Conservation (phyloP, 2,329 filamentous ascomycete species). For the Sordariomycetes sp. region DNA sequence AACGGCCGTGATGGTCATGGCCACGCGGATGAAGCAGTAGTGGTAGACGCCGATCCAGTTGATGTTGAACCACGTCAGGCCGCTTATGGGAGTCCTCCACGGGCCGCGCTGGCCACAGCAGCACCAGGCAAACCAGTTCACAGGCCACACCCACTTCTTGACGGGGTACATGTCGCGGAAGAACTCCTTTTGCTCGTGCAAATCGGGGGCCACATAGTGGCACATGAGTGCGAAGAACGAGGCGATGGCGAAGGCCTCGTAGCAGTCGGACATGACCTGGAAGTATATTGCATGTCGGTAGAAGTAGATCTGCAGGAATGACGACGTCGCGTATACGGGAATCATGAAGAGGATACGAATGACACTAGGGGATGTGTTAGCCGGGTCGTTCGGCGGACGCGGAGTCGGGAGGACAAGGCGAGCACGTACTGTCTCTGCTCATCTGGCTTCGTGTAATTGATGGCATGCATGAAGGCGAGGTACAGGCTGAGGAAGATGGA, state of each 20-base stretch:
- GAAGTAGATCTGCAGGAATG: conserved; percentile 62
- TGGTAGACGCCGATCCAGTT: conserved; percentile 77
- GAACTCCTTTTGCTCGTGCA: conserved; percentile 74
- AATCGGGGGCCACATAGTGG: conserved; percentile 65
- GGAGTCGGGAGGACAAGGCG: neutral
- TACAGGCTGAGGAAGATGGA: conserved; percentile 43
- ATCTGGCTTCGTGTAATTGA: conserved; percentile 48
- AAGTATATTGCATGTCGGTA: conserved; percentile 76
- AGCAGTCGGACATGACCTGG: conserved; percentile 71
- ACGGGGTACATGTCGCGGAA: conserved; percentile 58
- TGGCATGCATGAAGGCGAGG: conserved; percentile 47
- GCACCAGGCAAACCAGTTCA: conserved; percentile 60
- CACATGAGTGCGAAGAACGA: conserved; percentile 80
- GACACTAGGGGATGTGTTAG: conserved; percentile 40
- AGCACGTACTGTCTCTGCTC: conserved; percentile 45
- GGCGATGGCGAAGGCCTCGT: conserved; percentile 80
- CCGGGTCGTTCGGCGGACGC: neutral
- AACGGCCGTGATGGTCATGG: conserved; percentile 71
- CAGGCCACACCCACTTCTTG: conserved; percentile 64
- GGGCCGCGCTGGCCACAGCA: conserved; percentile 58
- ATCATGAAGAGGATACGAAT: conserved; percentile 86
- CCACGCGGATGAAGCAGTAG: conserved; percentile 71
- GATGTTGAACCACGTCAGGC: conserved; percentile 84
- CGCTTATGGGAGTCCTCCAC: conserved; percentile 67
- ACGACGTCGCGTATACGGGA: conserved; percentile 66